These are phyloP conservation scores for Trametes punicea DNA, from an alignment of 768 basidiomycete species.

Conservation along the genomic window DNA sequence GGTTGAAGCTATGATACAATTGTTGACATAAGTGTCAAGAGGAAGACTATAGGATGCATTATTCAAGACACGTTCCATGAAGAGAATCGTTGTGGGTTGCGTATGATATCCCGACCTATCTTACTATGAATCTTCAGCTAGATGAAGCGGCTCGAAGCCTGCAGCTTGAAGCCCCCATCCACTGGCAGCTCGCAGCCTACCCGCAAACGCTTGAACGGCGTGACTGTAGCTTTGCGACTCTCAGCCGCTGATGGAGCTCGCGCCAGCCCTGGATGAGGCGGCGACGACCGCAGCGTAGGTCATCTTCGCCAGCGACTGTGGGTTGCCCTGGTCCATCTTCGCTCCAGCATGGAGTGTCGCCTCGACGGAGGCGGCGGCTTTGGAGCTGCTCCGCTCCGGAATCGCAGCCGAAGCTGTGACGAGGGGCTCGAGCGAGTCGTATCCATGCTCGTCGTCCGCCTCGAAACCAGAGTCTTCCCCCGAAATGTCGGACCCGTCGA, in stretches of 20 bases:
- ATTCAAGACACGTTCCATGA: too few species aligned
- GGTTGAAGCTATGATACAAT: too few species aligned
- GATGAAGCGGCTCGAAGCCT: too few species aligned
- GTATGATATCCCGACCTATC: neutral
- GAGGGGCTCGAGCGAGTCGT: neutral
- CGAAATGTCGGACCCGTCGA: neutral
- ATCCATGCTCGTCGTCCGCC: constrained; percentile 5
- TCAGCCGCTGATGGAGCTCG: neutral
- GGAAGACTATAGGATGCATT: too few species aligned
- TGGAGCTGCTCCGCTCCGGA: neutral
- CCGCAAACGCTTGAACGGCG: too few species aligned
- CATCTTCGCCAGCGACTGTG: neutral
- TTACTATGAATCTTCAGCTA: neutral
- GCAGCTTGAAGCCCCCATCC: too few species aligned
- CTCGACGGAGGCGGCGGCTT: neutral
- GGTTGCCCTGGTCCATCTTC: neutral
- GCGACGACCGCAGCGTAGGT: constrained; percentile 4
- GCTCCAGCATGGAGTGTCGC: too few species aligned
- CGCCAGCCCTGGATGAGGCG: neutral
- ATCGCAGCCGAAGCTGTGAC: neutral
- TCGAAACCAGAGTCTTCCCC: constrained; percentile 8
- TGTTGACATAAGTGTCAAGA: too few species aligned
- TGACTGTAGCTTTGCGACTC: too few species aligned
- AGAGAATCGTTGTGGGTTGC: too few species aligned
- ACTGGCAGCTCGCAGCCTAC: too few species aligned